A percentile compares a stretch with the other conserved stretches of the same genome.
Evolutionary conservation across 2,329 filamentous ascomycete genomes (phyloP).

Genomic region (Monosporascus sp.): DNA sequence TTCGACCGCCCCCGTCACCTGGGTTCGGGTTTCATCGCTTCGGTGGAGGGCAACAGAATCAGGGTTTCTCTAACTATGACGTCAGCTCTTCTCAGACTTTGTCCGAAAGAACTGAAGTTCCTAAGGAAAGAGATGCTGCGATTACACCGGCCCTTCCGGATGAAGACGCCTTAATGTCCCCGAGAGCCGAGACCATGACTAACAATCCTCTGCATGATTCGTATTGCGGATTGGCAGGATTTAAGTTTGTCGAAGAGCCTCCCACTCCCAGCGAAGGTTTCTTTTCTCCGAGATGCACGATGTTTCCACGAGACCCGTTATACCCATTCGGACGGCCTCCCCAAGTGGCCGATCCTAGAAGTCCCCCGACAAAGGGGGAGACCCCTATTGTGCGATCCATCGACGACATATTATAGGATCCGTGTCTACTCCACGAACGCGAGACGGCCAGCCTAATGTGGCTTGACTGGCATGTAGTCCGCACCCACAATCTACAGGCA

Average conservation of each 20-base stretch:
- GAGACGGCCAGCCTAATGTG: not conserved
- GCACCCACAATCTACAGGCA: too few relatives aligned
- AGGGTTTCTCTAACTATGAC: slow-evolving; percentile 38
- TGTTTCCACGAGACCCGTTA: slow-evolving; percentile 51
- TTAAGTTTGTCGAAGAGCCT: slow-evolving; percentile 49
- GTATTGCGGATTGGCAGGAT: slow-evolving; percentile 36
- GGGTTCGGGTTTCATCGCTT: slow-evolving; percentile 39
- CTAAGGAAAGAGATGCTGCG: slow-evolving; percentile 30
- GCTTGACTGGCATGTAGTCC: not conserved
- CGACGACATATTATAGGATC: slow-evolving; percentile 62
- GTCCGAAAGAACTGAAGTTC: slow-evolving; percentile 12
- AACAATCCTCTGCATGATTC: slow-evolving; percentile 57
- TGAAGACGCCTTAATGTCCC: slow-evolving; percentile 61
- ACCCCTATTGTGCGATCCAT: slow-evolving; percentile 73
- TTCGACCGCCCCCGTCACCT: slow-evolving; percentile 29
- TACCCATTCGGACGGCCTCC: slow-evolving; percentile 46
- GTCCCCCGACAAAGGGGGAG: slow-evolving; percentile 68
- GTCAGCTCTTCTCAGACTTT: slow-evolving; percentile 20
- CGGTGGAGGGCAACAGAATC: slow-evolving; percentile 28
- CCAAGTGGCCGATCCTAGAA: slow-evolving; percentile 61
- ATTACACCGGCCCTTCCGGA: slow-evolving; percentile 32
- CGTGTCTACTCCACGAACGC: too few relatives aligned
- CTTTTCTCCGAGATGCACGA: slow-evolving; percentile 47
- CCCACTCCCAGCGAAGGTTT: slow-evolving; percentile 47
- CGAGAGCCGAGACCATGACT: slow-evolving; percentile 67